phyloP scores from a whole-genome alignment of 1,284 basidiomycete genomes.

The Vanrija pseudolonga region DNA sequence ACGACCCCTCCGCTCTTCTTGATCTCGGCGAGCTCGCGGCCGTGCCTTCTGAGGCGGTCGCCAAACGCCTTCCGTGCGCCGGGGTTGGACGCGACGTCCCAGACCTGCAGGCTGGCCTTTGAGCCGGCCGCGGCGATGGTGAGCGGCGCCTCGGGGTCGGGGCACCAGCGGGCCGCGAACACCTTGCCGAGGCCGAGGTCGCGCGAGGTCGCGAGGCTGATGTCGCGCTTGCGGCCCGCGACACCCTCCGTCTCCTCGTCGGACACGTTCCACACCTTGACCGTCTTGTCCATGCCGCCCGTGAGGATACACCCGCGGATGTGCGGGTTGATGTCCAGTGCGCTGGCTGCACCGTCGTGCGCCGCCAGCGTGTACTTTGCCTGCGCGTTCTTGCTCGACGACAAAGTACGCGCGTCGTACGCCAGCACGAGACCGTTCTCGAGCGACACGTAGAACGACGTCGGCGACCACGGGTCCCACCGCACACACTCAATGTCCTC shows the following conservation, averaged over 20 bases:
- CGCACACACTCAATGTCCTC: slow-evolving; percentile 89
- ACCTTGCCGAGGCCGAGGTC: slow-evolving; percentile 97
- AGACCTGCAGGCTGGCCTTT: slow-evolving; percentile 87
- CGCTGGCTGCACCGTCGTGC: slow-evolving; percentile 90
- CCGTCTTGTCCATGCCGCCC: slow-evolving; percentile 86
- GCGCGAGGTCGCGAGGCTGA: slow-evolving; percentile 80
- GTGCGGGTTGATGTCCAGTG: slow-evolving; percentile 86
- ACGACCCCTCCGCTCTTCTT: slow-evolving; percentile 62
- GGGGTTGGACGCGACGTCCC: slow-evolving; percentile 79
- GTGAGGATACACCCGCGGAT: slow-evolving; percentile 88
- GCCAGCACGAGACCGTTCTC: slow-evolving; percentile 89
- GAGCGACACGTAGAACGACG: slow-evolving; percentile 85
- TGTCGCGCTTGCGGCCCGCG: slow-evolving; percentile 59
- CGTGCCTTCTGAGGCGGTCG: slow-evolving; percentile 65
- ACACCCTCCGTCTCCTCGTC: slow-evolving; percentile 61
- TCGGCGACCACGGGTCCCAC: slow-evolving; percentile 93
- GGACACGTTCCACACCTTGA: slow-evolving; percentile 90
- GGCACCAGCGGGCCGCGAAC: slow-evolving; percentile 84
- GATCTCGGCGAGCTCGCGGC: slow-evolving; percentile 60
- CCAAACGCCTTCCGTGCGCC: slow-evolving; percentile 76
- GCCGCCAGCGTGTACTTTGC: slow-evolving; percentile 84
- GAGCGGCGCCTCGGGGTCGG: slow-evolving; percentile 75
- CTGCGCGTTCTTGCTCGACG: slow-evolving; percentile 55
- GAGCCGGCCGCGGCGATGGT: slow-evolving; percentile 92
- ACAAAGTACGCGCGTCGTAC: slow-evolving; percentile 82